Base-by-base conservation (phyloP, 805 yeast genomes). In the Tetrapisispora arboricola region DNA sequence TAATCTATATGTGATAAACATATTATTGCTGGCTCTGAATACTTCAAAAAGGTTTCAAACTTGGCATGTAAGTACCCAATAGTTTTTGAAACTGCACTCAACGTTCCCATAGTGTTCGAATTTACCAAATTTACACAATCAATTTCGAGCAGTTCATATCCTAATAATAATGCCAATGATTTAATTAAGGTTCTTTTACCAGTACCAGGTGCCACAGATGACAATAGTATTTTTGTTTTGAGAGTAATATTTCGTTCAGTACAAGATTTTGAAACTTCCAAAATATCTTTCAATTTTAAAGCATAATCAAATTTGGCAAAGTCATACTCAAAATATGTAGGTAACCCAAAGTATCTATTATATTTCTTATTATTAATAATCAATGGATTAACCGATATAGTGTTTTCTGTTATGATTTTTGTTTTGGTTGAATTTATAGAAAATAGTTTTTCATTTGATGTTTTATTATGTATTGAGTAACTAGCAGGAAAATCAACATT, bases 61-160 rank as follows among this genome's bases (percentile, higher is more conserved):
- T 80, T 76, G 0, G 95, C 97, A 38, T 75, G 65, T 11, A 90
- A 65, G 1, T 75, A 62, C 0, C 95, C 98, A 17, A 90, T 64
- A 0, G 88, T 83, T 54, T 87, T 87, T 24, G 78, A 63, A 7
- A 36, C 38, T 12, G 84, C 76, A 1, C 87, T 84, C 1, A 78
- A 73, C 42, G 80, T 78, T 6, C 80, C 59, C 4, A 80, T 58
- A 12, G 27, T 13, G 26, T 77, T 49, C 4, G 50, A 17, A 18
- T 53, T 42, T 2, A 34, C 19, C 16, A 58, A 35, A 15, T 49
- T 84, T 47, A 74, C 70, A 21, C 86, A 80, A 48, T 88, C 94
- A 12, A 90, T 60, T 35, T 75, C 82, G 24, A 80, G 62, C 7
- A 80, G 58, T 47, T 83, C 80, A 8, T 78, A 59, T 0, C 96